Evolutionary conservation across 139 green algal species (phyloP).

Genomic region (Prasinococcaceae sp.): DNA sequence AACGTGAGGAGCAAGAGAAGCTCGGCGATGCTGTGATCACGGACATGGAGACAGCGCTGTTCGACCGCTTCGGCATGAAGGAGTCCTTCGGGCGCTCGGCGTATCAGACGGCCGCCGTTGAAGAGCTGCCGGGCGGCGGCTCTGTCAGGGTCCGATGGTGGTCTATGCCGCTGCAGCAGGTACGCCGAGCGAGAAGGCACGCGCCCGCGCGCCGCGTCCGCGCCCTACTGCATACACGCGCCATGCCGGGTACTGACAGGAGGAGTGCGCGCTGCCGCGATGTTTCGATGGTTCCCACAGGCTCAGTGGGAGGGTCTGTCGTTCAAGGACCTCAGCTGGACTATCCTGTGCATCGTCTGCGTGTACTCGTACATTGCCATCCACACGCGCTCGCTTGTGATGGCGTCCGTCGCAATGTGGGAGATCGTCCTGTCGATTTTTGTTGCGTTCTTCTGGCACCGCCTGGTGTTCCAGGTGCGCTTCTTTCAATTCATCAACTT

Average conservation of each 20-base stretch:
- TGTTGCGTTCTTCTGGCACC: constrained; percentile 25
- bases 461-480: constrained; percentile 21
- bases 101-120: neutral
- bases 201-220: too few relatives aligned
- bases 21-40: neutral
- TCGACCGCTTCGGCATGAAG: constrained; percentile 3
- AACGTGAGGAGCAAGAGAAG: neutral
- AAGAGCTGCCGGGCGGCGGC: neutral
- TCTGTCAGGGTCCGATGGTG: constrained; percentile 7
- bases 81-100: neutral
- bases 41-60: neutral
- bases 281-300: too few relatives aligned
- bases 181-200: too few relatives aligned
- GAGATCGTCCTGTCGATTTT: constrained; percentile 21
- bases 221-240: too few relatives aligned
- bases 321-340: constrained; percentile 26
- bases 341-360: constrained; percentile 16
- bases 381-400: constrained; percentile 20
- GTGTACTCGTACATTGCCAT: constrained; percentile 25
- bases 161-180: neutral
- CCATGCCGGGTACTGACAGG: too few relatives aligned
- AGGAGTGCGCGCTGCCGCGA: too few relatives aligned
- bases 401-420: constrained; percentile 18
- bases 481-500: constrained; percentile 11
- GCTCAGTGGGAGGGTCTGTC: constrained; percentile 12